A percentile compares a stretch with the other conserved stretches of the same genome.
These are phyloP conservation scores for Piloderma croceum DNA, from an alignment of 768 basidiomycete species.

Conservation along the genomic window DNA sequence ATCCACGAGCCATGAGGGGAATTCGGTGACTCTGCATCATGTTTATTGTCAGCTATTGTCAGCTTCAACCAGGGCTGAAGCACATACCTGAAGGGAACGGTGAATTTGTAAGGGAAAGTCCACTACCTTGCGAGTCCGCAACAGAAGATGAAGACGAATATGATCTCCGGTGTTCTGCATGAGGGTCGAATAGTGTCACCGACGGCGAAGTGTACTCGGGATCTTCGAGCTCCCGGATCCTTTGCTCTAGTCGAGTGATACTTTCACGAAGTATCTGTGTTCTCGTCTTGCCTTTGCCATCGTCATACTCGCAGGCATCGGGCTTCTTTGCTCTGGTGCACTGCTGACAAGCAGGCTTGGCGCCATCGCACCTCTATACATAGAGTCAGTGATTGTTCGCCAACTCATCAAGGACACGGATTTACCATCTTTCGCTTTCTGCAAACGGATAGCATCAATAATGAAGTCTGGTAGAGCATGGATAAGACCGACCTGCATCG, in stretches of 20 bases:
- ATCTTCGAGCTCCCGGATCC: conserved; percentile 71
- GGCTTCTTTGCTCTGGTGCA: conserved; percentile 73
- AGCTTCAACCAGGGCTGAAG: not conserved
- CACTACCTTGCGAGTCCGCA: conserved; percentile 44
- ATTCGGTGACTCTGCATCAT: conserved; percentile 34
- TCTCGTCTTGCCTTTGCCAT: conserved; percentile 78
- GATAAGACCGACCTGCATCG: conserved; percentile 53
- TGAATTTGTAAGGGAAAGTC: conserved; percentile 49
- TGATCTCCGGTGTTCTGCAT: conserved; percentile 31
- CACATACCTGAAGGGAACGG: conserved; percentile 51
- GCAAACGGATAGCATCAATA: conserved; percentile 12
- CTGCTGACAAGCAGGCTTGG: conserved; percentile 73
- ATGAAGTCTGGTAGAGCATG: conserved; percentile 4
- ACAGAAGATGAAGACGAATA: conserved; percentile 52
- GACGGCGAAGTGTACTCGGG: conserved; percentile 64
- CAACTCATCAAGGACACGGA: conserved; percentile 5
- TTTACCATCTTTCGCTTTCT: conserved; percentile 70
- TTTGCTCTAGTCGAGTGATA: conserved; percentile 63
- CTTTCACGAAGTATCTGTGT: conserved; percentile 77
- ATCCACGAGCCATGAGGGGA: conserved; percentile 53
- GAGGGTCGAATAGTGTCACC: conserved; percentile 69
- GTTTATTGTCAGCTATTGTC: not conserved
- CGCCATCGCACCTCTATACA: conserved; percentile 67
- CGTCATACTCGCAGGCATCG: conserved; percentile 75
- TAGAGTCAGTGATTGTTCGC: conserved; percentile 13